Conservation (phyloP, 768 basidiomycete genomes). For the Phallus indusiatus region DNA sequence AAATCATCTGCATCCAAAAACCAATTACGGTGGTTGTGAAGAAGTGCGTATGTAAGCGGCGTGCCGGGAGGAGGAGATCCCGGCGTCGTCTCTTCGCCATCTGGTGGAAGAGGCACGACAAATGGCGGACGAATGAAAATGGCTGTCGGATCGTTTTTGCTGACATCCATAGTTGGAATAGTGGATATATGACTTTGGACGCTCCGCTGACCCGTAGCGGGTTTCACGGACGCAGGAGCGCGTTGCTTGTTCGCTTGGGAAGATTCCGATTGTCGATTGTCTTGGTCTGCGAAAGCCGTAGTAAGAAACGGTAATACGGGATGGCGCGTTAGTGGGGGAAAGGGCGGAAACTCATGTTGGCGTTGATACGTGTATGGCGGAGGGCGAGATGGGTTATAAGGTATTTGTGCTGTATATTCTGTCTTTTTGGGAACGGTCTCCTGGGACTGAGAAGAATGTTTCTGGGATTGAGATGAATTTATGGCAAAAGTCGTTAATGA, state of each 20-base stretch:
- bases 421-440: neutral
- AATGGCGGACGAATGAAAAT: constrained; percentile 74
- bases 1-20: constrained; percentile 68
- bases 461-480: neutral
- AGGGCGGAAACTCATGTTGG: constrained; percentile 8
- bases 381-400: constrained; percentile 6
- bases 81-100: neutral
- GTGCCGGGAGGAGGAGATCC: constrained; percentile 18
- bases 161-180: constrained; percentile 40
- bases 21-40: constrained; percentile 75
- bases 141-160: constrained; percentile 51
- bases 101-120: constrained; percentile 42
- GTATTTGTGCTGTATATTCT: constrained; percentile 1
- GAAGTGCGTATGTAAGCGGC: constrained; percentile 49
- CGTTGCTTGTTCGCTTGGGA: neutral
- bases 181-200: constrained; percentile 8
- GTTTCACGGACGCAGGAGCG: neutral
- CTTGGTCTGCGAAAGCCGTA: constrained; percentile 2
- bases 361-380: constrained; percentile 7
- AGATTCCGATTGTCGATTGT: neutral
- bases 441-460: neutral
- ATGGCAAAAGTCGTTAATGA: neutral
- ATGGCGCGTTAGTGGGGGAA: constrained; percentile 6
- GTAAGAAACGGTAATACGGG: constrained; percentile 9
- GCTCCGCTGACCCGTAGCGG: neutral